Evolutionary conservation across 116 monocot species (phyloP), one percentile per base, ranked within the genome.

Genomic region (Phalaenopsis hybrid): DNA sequence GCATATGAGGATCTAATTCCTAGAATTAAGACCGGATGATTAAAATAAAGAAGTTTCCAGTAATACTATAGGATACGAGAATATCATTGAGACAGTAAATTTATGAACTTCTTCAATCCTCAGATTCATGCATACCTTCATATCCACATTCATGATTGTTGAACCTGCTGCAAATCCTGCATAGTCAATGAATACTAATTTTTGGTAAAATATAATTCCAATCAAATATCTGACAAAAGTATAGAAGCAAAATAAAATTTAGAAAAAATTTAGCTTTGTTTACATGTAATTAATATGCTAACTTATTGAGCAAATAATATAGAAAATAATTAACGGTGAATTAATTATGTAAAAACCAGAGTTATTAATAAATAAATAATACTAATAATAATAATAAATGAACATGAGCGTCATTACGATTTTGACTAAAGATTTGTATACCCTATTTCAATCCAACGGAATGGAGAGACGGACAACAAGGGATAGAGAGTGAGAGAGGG

Each of bases 111-210:
- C 3, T 25, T 15, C 5, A 41, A 37, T 33, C 44, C n/a, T 75
- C 44, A 44, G 6, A 75, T 75, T 18, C 21, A 75, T 75, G 46
- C 46, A 20, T 79, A 83, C 83, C 83, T 83, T 83, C 8, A 83
- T 79, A 28, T 44, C 15, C 8, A 49, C 33, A 45, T 79, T 72
- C 57, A 41, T 44, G 28, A 34, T 79, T 55, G 57, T 25, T 9
- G 44, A 79, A 25, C 83, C 74, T 44, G 23, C 10, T 23, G 43
- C 6, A 0, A 17, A 44, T 73, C 79, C 83, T 83, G 79, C 73
- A 57, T 72, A 74, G n/a, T 75, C 44, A 75, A 75, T 9, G 21
- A 45, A 75, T 45, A 72, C 10, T 31, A 25, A 67, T 2, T 67
- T 72, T 37, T 16, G 41, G 2, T 41, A 72, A 45, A 45, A 46